These are phyloP conservation scores for Amylocarpus encephaloides DNA, from an alignment of 2,329 filamentous ascomycete species.

Conservation along the genomic window DNA sequence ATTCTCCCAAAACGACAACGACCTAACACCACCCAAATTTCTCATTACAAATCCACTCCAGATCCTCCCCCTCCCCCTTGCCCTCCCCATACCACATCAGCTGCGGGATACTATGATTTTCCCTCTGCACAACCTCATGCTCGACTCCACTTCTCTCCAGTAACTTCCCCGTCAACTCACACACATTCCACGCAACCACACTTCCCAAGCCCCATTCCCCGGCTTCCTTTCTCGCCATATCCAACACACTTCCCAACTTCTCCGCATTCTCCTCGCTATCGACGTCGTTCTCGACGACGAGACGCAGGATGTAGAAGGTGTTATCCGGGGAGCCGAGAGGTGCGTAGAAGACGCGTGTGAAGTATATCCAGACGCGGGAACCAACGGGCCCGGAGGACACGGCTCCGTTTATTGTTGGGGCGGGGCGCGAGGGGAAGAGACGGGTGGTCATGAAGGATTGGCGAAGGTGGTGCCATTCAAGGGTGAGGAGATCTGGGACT, in stretches of 20 bases:
- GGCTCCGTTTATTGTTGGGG: constrained; percentile 62
- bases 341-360: constrained; percentile 61
- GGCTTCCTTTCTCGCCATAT: constrained; percentile 64
- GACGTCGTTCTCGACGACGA: constrained; percentile 55
- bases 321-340: constrained; percentile 49
- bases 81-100: constrained; percentile 62
- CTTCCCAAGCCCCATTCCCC: constrained; percentile 61
- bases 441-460: constrained; percentile 70
- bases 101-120: constrained; percentile 63
- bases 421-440: constrained; percentile 44
- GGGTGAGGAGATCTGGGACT: constrained; percentile 58
- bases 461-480: constrained; percentile 72
- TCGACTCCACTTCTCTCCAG: constrained; percentile 44
- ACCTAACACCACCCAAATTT: constrained; percentile 72
- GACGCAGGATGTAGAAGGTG: constrained; percentile 60
- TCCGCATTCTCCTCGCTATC: constrained; percentile 40
- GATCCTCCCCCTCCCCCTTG: constrained; percentile 39
- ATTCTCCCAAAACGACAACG: background rate
- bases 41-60: constrained; percentile 71
- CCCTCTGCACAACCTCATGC: constrained; percentile 46
- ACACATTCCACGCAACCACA: constrained; percentile 81
- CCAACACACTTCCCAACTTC: constrained; percentile 57
- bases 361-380: constrained; percentile 65
- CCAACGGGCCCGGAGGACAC: constrained; percentile 47
- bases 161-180: constrained; percentile 42